Evolutionary conservation across 2,329 filamentous ascomycete genomes (phyloP), one percentile per base, ranked within the genome.

Genomic region (Sclerotinia minor): DNA sequence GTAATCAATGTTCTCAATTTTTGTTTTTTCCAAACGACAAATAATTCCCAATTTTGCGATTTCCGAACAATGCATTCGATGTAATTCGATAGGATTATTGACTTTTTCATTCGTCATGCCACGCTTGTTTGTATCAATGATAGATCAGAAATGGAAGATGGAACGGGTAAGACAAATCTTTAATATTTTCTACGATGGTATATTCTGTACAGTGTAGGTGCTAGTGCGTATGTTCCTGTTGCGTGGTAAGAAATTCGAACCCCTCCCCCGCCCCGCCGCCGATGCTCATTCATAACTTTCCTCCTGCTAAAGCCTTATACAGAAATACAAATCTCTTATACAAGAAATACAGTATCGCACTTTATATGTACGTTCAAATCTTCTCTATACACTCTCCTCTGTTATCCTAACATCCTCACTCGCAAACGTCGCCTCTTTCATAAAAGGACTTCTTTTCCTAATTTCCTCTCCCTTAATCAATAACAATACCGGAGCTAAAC

Each of bases 381-480:
- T 0, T 5, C 26, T 32, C 44, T 49, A 60, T 21, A 24, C 44
- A 60, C 44, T 9, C 2, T 35, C 26, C 11, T 17, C 44, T 5
- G 44, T 49, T 21, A 26, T 24, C 29, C 24, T 21, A 9, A 13
- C 19, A 35, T 13, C 26, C 19, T 64, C n/a, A 17, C 35, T 52
- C 26, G 29, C 47, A 64, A 64, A 64, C 15, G 45, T 64, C 19
- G 64, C 64, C 60, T 78, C 73, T 54, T 72, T 72, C 77, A 80
- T 80, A 67, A 80, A 80, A 0, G 76, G 77, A 70, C 79, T 80
- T 41, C 68, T 75, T 45, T 72, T 73, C 64, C 80, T 74, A 64
- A 84, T 81, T 4, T 71, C 74, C 26, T 74, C 76, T 0, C 82
- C 81, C 71, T 80, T 80, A 8, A 76, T 72, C 45, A 82, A 73